A percentile compares a stretch with the other conserved stretches of the same genome.
Conservation (phyloP, 176 grass and related monocot genomes). For the Cymbopogon citratus region DNA sequence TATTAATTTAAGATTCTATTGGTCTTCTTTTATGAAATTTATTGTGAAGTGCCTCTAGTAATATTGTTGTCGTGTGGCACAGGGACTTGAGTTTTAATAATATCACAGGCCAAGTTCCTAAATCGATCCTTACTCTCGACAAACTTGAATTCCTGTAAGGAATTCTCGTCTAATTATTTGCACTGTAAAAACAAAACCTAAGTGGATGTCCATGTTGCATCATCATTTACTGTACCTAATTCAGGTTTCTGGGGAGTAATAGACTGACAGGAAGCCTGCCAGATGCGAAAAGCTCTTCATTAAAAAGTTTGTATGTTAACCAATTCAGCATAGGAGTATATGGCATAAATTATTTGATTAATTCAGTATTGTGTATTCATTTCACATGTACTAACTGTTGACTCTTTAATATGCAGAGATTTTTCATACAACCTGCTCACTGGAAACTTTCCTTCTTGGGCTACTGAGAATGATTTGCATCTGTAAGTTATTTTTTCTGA, state of each 20-base stretch:
- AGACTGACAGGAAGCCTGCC: conserved; percentile 64
- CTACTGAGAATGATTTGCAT: conserved; percentile 38
- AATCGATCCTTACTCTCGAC: conserved; percentile 58
- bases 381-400: not conserved
- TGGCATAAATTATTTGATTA: not conserved
- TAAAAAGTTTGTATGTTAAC: conserved; percentile 54
- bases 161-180: not conserved
- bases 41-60: not conserved
- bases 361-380: not conserved
- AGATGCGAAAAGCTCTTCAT: conserved; percentile 37
- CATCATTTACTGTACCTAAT: not conserved
- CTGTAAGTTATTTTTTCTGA: conserved; percentile 47
- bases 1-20: not conserved
- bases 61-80: not conserved
- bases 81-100: conserved; percentile 96
- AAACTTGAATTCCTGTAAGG: conserved; percentile 54
- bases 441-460: conserved; percentile 75
- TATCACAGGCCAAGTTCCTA: conserved; percentile 68
- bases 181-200: not conserved
- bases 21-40: not conserved
- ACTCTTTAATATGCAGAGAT: conserved; percentile 51
- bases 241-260: conserved; percentile 91
- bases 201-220: not conserved
- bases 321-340: not conserved
- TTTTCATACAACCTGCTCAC: conserved; percentile 83